Evolutionary conservation across 2,329 filamentous ascomycete genomes (phyloP), one percentile per base, ranked within the genome.

Genomic region (Cladosporium cucumerinum): DNA sequence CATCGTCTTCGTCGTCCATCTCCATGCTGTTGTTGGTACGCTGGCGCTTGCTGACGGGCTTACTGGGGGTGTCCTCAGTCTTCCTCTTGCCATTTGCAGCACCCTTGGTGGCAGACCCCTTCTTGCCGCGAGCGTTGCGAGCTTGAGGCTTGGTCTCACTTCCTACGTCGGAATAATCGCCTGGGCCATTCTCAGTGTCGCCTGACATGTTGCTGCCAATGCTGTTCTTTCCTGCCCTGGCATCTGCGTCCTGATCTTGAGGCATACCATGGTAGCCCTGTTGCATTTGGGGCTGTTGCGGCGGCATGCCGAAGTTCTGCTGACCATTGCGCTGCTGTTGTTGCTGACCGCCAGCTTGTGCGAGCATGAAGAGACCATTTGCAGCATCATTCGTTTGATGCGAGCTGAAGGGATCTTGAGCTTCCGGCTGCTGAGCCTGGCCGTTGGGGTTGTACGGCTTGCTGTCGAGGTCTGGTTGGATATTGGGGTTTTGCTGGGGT

Each of bases 351-450:
- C 84, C 85, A 63, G 88, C 87, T 73, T 92, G 89, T 1, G 95
- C 93, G 65, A 99, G 84, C 85, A 97, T 89, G 72, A 92, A 96
- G 0, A 99, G 83, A 32, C 95, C 93, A 75, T 97, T 98, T 60
- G 94, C 95, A 51, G 94, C 95, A 79, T 97, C 94, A 72, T 94
- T 96, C 61, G 87, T 87, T 74, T 97, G 94, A 78, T 96, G 92
- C 49, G 93, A 91, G 65, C 93, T 90, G 74, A 93, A 96, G 5
- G 89, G 86, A 62, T 91, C 89, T 65, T 78, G 78, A 63, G 76
- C 77, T 32, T 77, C 72, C 64, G 78, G 77, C 32, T 74, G 73
- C 65, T 74, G 72, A 62, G 72, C 72, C 34, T 73, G 70, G 61
- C 64, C 85, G 85, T 73, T 86, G 81, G 62, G 86, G 82, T 74